These are phyloP conservation scores for Cryptosporidium tyzzeri DNA, from an alignment of 169 alveolate genomes.

Conservation along the genomic window DNA sequence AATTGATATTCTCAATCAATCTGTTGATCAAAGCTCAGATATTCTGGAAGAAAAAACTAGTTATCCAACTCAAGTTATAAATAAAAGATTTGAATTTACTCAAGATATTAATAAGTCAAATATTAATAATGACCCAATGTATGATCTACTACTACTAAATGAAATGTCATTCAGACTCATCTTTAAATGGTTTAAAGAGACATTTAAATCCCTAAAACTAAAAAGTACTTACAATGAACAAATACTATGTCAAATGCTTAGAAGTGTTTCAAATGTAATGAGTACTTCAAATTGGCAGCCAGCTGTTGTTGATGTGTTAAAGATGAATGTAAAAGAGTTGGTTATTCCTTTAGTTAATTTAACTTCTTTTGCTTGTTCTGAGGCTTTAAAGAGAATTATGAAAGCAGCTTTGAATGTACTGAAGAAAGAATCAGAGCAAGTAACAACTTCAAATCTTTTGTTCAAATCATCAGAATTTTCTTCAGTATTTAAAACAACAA, in stretches of 20 bases:
- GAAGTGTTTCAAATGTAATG: slow-evolving; percentile 88
- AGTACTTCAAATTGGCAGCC: slow-evolving; percentile 91
- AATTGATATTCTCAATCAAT: neutral
- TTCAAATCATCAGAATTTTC: slow-evolving; percentile 81
- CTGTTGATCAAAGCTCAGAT: neutral
- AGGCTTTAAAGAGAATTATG: slow-evolving; percentile 85
- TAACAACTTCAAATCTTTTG: slow-evolving; percentile 80
- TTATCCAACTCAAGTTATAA: too few species aligned
- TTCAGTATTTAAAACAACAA: slow-evolving; percentile 82
- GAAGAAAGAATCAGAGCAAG: slow-evolving; percentile 80
- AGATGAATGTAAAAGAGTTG: slow-evolving; percentile 86
- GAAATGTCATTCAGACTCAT: too few species aligned
- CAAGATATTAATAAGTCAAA: too few species aligned
- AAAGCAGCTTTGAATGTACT: slow-evolving; percentile 86
- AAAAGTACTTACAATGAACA: neutral
- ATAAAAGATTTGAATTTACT: too few species aligned
- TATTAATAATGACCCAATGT: too few species aligned
- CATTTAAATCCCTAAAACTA: neutral
- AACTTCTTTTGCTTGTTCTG: slow-evolving; percentile 87
- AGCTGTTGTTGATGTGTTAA: slow-evolving; percentile 87
- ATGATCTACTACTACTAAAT: too few species aligned
- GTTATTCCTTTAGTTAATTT: slow-evolving; percentile 83
- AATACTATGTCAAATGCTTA: slow-evolving; percentile 83
- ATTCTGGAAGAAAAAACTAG: too few species aligned
- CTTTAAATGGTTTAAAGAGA: too few species aligned